phyloP scores from a whole-genome alignment of 768 basidiomycete species.

The Candolleomyces aberdarensis region DNA sequence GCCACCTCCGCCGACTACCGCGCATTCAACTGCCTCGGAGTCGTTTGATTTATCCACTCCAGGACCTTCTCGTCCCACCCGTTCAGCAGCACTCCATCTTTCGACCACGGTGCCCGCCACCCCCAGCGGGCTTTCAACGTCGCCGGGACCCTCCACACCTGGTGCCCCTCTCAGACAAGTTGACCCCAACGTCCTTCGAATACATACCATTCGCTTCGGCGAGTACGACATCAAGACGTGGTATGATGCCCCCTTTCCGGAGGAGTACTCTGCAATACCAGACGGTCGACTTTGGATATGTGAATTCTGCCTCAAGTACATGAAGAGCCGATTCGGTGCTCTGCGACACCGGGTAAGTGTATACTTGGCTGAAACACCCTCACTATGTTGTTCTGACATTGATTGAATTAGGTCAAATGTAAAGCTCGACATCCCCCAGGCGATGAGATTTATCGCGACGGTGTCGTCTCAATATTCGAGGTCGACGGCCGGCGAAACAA shows the following conservation, averaged over 20 bases:
- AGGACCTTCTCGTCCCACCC: slow-evolving; percentile 60
- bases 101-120: slow-evolving; percentile 10
- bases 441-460: slow-evolving; percentile 96
- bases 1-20: slow-evolving; percentile 23
- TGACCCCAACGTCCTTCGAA: slow-evolving; percentile 50
- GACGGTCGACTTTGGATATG: slow-evolving; percentile 95
- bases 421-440: slow-evolving; percentile 94
- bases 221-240: slow-evolving; percentile 93
- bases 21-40: slow-evolving; percentile 1
- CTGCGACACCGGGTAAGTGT: slow-evolving; percentile 76
- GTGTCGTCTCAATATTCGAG: slow-evolving; percentile 86
- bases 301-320: slow-evolving; percentile 97
- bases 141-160: slow-evolving; percentile 43
- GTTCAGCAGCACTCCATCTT: slow-evolving; percentile 50
- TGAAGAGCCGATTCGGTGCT: slow-evolving; percentile 89
- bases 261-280: slow-evolving; percentile 90
- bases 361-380: background rate
- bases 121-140: slow-evolving; percentile 33
- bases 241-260: slow-evolving; percentile 99
- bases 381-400: background rate
- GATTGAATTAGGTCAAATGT: slow-evolving; percentile 77
- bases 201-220: slow-evolving; percentile 88
- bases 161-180: slow-evolving; percentile 27
- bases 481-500: slow-evolving; percentile 99
- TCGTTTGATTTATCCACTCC: slow-evolving; percentile 30